Percentiles rank a stretch among this genome's conserved stretches.
These are phyloP conservation scores for Colletotrichum agaves DNA, from an alignment of 2,329 filamentous ascomycete genomes.

Conservation along the genomic window DNA sequence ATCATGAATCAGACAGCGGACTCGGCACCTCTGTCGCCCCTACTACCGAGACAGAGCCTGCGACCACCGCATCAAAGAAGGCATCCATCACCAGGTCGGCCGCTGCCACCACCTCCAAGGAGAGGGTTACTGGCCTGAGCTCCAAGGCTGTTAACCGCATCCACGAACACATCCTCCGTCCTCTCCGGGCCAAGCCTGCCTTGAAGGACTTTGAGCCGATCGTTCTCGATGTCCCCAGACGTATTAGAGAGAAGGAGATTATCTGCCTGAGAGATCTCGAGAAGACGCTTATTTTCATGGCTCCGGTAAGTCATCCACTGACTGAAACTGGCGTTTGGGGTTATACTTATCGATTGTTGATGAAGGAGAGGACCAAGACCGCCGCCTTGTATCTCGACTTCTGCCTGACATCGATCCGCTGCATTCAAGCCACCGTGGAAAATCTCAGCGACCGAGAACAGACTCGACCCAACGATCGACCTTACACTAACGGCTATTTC, in stretches of 20 bases:
- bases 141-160: constrained; percentile 80
- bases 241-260: constrained; percentile 86
- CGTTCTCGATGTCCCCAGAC: constrained; percentile 79
- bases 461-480: constrained; percentile 83
- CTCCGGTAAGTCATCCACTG: constrained; percentile 83
- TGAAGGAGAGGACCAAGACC: constrained; percentile 81
- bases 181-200: constrained; percentile 77
- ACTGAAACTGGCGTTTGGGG: constrained; percentile 66
- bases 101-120: constrained; percentile 57
- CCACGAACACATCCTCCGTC: constrained; percentile 80
- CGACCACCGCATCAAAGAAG: constrained; percentile 52
- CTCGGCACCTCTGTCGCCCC: constrained; percentile 84
- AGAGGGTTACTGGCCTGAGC: constrained; percentile 71
- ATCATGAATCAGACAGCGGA: constrained; percentile 87
- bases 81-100: constrained; percentile 71
- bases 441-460: constrained; percentile 88
- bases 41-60: constrained; percentile 60
- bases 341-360: constrained; percentile 76
- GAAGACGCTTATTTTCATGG: constrained; percentile 90
- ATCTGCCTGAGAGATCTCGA: constrained; percentile 92
- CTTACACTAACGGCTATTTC: constrained; percentile 96
- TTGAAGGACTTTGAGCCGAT: constrained; percentile 86
- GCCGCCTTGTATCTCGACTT: constrained; percentile 83
- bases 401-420: constrained; percentile 89
- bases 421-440: constrained; percentile 89